A percentile compares a stretch with the other conserved stretches of the same genome.
phyloP scores from a whole-genome alignment of 768 basidiomycete genomes.

The Hemileccinum impolitum region DNA sequence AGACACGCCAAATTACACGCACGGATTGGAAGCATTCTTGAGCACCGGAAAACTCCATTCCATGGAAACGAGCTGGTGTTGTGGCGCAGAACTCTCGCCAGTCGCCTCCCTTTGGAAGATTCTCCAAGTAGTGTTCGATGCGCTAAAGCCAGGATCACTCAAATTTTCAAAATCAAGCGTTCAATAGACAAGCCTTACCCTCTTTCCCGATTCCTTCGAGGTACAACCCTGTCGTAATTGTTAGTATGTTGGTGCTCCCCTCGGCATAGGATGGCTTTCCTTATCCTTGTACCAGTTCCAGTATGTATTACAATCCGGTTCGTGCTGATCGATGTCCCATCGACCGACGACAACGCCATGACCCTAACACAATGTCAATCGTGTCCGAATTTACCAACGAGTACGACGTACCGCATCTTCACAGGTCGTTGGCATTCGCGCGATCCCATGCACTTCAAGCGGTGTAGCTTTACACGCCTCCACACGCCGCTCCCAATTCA shows the following conservation, averaged over 20 bases:
- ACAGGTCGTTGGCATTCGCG: slow-evolving; percentile 17
- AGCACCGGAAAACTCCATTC: slow-evolving; percentile 25
- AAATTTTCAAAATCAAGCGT: neutral
- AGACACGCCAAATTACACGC: neutral
- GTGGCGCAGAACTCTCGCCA: slow-evolving; percentile 35
- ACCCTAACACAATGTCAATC: slow-evolving; percentile 12
- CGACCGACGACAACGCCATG: slow-evolving; percentile 19
- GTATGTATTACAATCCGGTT: slow-evolving; percentile 25
- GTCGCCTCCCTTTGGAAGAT: slow-evolving; percentile 24
- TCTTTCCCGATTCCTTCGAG: slow-evolving; percentile 21
- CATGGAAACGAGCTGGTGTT: slow-evolving; percentile 26
- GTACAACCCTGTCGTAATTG: slow-evolving; percentile 21
- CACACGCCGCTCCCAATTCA: slow-evolving; percentile 15
- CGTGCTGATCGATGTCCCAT: slow-evolving; percentile 25
- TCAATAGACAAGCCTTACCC: slow-evolving; percentile 10
- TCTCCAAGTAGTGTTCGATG: slow-evolving; percentile 29
- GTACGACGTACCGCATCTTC: slow-evolving; percentile 18
- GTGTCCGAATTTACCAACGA: neutral
- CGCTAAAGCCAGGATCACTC: slow-evolving; percentile 14
- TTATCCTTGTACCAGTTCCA: slow-evolving; percentile 31
- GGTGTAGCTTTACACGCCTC: slow-evolving; percentile 25
- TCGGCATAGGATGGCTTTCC: slow-evolving; percentile 5
- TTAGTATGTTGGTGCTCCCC: neutral
- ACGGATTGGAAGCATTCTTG: slow-evolving; percentile 19
- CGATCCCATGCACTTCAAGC: slow-evolving; percentile 23